Percentiles rank a stretch among this genome's conserved stretches.
Conservation (phyloP, 257 asterid genomes). For the Gardenia jasminoides region DNA sequence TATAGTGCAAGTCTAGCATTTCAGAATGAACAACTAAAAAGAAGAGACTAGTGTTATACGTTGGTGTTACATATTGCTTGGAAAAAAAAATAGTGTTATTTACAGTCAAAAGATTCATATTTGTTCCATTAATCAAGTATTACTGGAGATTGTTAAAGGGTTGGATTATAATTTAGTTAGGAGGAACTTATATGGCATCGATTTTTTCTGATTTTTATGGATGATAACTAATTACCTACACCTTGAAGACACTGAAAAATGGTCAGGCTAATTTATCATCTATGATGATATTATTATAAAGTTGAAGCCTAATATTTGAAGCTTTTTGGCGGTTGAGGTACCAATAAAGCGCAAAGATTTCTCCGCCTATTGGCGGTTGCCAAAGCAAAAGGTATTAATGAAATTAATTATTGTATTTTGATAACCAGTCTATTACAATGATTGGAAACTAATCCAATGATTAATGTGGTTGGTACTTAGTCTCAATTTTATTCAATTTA, state of each 20-base stretch:
- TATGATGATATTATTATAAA: too few relatives aligned
- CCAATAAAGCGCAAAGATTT: not conserved
- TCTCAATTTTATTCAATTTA: not conserved
- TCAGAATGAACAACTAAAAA: too few relatives aligned
- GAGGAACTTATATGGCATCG: not conserved
- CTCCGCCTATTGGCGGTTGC: conserved; percentile 16
- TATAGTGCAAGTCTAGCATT: too few relatives aligned
- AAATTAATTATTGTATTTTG: not conserved
- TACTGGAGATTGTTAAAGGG: not conserved
- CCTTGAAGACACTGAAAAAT: not conserved
- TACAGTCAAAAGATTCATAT: not conserved
- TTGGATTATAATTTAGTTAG: too few relatives aligned
- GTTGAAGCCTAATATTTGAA: not conserved
- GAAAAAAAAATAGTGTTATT: not conserved
- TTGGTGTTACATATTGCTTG: too few relatives aligned
- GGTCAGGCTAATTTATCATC: not conserved
- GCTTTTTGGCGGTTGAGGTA: not conserved
- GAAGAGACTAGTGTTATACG: too few relatives aligned
- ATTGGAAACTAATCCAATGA: conserved; percentile 12
- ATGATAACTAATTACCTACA: not conserved
- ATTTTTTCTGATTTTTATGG: not conserved
- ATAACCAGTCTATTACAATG: not conserved
- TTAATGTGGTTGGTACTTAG: not conserved
- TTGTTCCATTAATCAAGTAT: not conserved
- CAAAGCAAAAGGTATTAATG: not conserved